Base-by-base conservation (phyloP, 805 yeast genomes). In the Wickerhamomyces chaumierensis region DNA sequence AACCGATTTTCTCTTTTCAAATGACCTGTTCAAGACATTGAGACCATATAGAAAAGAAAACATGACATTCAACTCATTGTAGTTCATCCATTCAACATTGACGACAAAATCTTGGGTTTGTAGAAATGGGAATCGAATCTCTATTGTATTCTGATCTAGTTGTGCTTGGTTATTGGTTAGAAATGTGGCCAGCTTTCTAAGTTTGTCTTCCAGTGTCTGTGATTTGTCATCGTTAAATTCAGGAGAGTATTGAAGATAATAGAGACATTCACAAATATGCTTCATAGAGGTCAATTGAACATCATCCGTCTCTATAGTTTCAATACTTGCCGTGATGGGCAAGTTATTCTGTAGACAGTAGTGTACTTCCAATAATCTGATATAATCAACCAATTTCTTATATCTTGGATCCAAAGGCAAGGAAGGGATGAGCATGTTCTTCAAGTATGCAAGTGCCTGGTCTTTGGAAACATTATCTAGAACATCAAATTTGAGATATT, bases 1-100 rank as follows among this genome's bases (percentile, higher is more conserved):
- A 14, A 31, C 16, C 2, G 55, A 45, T 29, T 43, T 50, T 35
- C 56, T 43, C 16, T 45, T 46, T 16, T 49, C 52, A 39, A 42
- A 49, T 5, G 55, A 43, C 1, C 41, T 19, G 18, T 48, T 42
- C 18, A 48, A 18, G 0, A 31, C 36, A 7, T 45, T 35, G 1
- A 46, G 28, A 0, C 48, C 52, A 39, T 38, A 42, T 4, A 41
- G 3, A 6, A 48, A 16, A 9, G 36, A 21, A 18, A 48, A 42
- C 3, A 41, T 8, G 6, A 31, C 16, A 17, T 39, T 42, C 12
- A 46, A n/a, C 13, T 29, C n/a, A 6, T 38, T 17, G 19, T 40
- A 42, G 32, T 35, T 21, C 15, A 42, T 18, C 38, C 43, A 39
- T 3, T 33, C 32, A 11, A 44, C 34, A 7, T 34, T 20, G 17